Base-by-base conservation (phyloP, 768 basidiomycete species). In the Dioszegia aurantiaca region DNA sequence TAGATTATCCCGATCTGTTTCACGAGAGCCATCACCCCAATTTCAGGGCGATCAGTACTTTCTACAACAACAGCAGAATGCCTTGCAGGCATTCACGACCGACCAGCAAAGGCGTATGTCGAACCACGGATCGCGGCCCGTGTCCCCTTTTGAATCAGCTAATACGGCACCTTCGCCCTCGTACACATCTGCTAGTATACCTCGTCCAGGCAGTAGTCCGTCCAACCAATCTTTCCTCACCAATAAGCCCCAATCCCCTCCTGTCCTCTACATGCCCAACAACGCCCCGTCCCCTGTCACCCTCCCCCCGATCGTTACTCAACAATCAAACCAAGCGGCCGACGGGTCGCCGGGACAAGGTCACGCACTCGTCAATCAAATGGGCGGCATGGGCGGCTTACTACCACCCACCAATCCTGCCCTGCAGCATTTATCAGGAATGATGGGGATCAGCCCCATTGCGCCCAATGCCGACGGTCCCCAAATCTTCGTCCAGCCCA, bases 361-460 rank as follows among this genome's bases (percentile, higher is more conserved):
- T 41, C 56, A 55, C 24, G 41, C 64, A n/a, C 58, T 43, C 11
- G 31, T 31, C 11, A 31, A 30, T 36, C 55, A 48, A 16, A 23
- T 27, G 8, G 60, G 54, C 2, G 41, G 33, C 1, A 47, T 59
- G 48, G 62, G 65, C 17, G 56, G 59, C 27, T 44, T 73, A 12
- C 27, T 65, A 10, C 71, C 71, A 21, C 71, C 71, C 12, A 56
- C 64, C 8, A 70, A 73, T 59, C 71, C 71, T 0, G 63, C 62
- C 3, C 52, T 72, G 19, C 63, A 67, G 30, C 59, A 61, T 31
- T 33, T 71, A 28, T 64, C 71, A 11, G 71, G 71, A 6, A 73
- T 73, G 71, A 64, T 64, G 23, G 71, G 71, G 12, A 68, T 73
- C 56, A 73, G 71, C 46, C 71, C 71, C 9, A 70, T 73, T 39